Evolutionary conservation across 257 asterid genomes (phyloP), one percentile per base, ranked within the genome.

Genomic region (Mentha longifolia): DNA sequence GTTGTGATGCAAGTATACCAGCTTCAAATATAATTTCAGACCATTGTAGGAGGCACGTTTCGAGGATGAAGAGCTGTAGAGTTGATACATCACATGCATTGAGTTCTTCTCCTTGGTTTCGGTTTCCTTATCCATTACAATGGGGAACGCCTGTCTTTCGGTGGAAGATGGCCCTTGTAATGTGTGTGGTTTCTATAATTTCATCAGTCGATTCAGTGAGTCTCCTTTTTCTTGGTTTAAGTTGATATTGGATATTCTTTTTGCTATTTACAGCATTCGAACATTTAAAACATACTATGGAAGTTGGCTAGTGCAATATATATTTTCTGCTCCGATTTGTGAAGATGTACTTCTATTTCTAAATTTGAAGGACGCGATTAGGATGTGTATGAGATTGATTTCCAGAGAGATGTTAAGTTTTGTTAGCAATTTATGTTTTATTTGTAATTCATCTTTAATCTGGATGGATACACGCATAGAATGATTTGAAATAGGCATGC

Each of bases 121-220:
- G 98, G 76, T 89, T 95, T 82, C 98, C 98, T 57, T 95, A 88
- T 62, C 99, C 99, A 0, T 79, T 95, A 74, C 99, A 95, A 75
- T 95, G 99, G 99, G 99, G 99, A 20, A 85, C 80, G 12, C 99
- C 99, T 3, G 90, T 86, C 74, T 88, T 95, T 74, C 83, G 79
- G 77, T 92, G 98, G 99, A 95, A 89, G 79, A 89, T 85, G 96
- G 97, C 96, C 77, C 85, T 92, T 25, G 92, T 92, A 37, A 95
- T 95, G 99, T 95, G 99, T 73, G 92, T 86, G 52, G 99, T 88
- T 62, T 88, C 99, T 65, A 80, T 95, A 66, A 88, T 95, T 60
- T 77, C 99, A 43, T 85, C 98, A 19, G 99, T 95, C 30, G 98
- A 95, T 80, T 95, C 99, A 25, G 99, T 95, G 79, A 87, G 96